Percentiles rank a stretch among this genome's conserved stretches.
These are phyloP conservation scores for Aspergillus calidoustus DNA, from an alignment of 2,329 filamentous ascomycete species.

Conservation along the genomic window DNA sequence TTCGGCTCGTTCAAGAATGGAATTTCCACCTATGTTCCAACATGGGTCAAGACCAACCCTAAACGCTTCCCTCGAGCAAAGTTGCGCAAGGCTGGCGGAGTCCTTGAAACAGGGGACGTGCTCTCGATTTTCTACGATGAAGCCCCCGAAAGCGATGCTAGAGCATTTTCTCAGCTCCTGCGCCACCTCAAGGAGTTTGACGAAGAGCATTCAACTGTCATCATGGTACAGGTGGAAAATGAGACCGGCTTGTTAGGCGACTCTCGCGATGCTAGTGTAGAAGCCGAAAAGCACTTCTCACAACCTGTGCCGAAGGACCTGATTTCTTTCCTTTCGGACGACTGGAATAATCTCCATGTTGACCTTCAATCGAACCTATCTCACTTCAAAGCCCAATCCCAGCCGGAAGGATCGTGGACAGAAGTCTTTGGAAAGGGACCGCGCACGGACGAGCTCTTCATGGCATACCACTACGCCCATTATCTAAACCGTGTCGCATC, in stretches of 20 bases:
- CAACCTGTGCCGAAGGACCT: conserved; percentile 44
- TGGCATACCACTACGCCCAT: conserved; percentile 51
- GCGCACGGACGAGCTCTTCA: conserved; percentile 53
- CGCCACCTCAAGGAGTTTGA: conserved; percentile 51
- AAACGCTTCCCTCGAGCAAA: conserved; percentile 22
- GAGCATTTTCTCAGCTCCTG: conserved; percentile 47
- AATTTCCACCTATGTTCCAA: conserved; percentile 46
- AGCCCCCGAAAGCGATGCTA: conserved; percentile 42
- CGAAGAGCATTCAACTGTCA: conserved; percentile 52
- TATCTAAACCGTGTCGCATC: conserved; percentile 49
- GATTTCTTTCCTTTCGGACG: conserved; percentile 31
- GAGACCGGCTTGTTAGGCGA: conserved; percentile 59
- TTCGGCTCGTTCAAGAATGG: conserved; percentile 56
- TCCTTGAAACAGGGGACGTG: conserved; percentile 29
- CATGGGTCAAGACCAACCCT: conserved; percentile 42
- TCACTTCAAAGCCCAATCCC: conserved; percentile 29
- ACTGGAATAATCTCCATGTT: conserved; percentile 20
- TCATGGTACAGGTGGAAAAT: conserved; percentile 65
- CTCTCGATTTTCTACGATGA: conserved; percentile 45
- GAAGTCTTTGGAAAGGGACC: conserved; percentile 46
- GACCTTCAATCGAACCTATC: conserved; percentile 34
- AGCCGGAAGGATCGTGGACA: conserved; percentile 39
- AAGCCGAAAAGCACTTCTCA: conserved; percentile 49
- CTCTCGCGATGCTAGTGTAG: conserved; percentile 52
- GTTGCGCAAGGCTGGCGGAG: conserved; percentile 21